Conservation (phyloP, 768 basidiomycete genomes). For the Fistulinella prunicolor region DNA sequence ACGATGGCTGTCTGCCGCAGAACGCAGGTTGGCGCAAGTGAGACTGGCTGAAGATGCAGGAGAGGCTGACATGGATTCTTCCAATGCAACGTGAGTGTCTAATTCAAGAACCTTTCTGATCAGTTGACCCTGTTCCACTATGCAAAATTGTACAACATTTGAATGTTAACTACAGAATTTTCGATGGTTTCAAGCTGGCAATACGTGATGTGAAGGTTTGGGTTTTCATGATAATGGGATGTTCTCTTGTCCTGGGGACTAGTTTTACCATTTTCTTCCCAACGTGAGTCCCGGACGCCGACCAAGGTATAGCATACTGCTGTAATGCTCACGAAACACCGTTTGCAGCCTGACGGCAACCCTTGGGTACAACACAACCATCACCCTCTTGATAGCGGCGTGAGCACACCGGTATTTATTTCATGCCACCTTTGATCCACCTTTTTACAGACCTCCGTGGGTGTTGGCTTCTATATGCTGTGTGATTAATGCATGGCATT, state of each 20-base stretch:
- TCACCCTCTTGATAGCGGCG: slow-evolving; percentile 60
- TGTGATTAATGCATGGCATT: slow-evolving; percentile 53
- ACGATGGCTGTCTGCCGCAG: slow-evolving; percentile 49
- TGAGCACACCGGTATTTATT: slow-evolving; percentile 28
- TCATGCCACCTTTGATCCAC: neutral
- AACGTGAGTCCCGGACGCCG: slow-evolving; percentile 43
- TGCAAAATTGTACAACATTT: neutral
- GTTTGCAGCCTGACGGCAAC: slow-evolving; percentile 52
- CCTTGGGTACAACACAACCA: slow-evolving; percentile 57
- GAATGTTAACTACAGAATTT: slow-evolving; percentile 34
- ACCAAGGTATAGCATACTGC: too few species aligned
- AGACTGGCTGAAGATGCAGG: slow-evolving; percentile 67
- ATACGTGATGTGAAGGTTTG: slow-evolving; percentile 52
- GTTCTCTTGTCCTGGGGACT: slow-evolving; percentile 49
- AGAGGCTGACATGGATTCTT: slow-evolving; percentile 55
- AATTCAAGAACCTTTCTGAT: neutral
- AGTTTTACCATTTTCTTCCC: slow-evolving; percentile 64
- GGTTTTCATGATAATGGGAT: slow-evolving; percentile 52
- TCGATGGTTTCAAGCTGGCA: slow-evolving; percentile 53
- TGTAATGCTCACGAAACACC: too few species aligned
- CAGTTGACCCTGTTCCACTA: neutral
- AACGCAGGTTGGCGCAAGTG: slow-evolving; percentile 61
- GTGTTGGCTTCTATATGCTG: slow-evolving; percentile 50
- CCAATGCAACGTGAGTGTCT: slow-evolving; percentile 11
- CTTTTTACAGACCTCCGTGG: slow-evolving; percentile 60